Conservation (phyloP, 345 rosid species). For the Eucalyptus leucophloia region DNA sequence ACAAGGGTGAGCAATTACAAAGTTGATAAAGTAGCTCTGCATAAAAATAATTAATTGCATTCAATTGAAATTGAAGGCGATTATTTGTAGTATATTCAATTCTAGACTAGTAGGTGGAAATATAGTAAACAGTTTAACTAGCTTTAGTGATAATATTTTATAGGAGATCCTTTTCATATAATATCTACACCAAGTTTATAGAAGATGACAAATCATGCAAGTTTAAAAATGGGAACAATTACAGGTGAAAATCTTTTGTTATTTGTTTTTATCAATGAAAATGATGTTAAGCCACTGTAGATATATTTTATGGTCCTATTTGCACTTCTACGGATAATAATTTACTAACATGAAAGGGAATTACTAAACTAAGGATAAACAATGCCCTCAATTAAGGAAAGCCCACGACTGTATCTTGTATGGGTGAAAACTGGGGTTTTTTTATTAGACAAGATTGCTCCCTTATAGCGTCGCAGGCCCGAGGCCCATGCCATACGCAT, state of each 20-base stretch:
- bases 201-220: too few species aligned
- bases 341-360: neutral
- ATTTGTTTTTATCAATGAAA: neutral
- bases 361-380: neutral
- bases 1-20: too few species aligned
- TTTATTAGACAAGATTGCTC: neutral
- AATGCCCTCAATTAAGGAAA: neutral
- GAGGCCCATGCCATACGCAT: too few species aligned
- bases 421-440: neutral
- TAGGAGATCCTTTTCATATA: rapidly evolving
- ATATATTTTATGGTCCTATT: neutral
- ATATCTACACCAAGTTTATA: rapidly evolving
- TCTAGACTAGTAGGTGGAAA: too few species aligned
- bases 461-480: neutral
- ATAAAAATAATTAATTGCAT: too few species aligned
- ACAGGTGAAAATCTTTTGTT: too few species aligned
- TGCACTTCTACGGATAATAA: neutral
- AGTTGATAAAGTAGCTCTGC: rapidly evolving
- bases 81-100: too few species aligned
- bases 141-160: too few species aligned
- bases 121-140: too few species aligned
- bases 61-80: too few species aligned
- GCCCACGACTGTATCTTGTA: rapidly evolving
- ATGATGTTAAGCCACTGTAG: rapidly evolving
- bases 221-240: rapidly evolving